A percentile compares a stretch with the other conserved stretches of the same genome.
These are phyloP conservation scores for Xylaria grammica DNA, from an alignment of 495 filamentous ascomycete species.

Conservation along the genomic window DNA sequence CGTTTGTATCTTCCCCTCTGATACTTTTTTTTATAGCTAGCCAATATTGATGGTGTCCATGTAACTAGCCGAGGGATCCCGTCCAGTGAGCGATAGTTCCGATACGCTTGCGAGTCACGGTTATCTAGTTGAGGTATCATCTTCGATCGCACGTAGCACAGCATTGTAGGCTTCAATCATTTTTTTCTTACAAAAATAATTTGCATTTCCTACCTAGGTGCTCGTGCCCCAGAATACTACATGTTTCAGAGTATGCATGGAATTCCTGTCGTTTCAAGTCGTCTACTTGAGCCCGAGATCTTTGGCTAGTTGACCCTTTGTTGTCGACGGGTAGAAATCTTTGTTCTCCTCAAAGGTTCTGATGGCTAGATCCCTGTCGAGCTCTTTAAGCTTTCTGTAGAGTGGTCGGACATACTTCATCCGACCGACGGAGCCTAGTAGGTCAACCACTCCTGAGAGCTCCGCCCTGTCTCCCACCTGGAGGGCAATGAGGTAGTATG, in stretches of 20 bases:
- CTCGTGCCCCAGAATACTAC: neutral
- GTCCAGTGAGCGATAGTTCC: too few relatives aligned
- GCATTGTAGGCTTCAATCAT: too few relatives aligned
- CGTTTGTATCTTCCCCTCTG: too few relatives aligned
- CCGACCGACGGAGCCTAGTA: conserved; percentile 81
- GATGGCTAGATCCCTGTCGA: conserved; percentile 74
- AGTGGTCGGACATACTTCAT: conserved; percentile 97
- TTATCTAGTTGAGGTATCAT: too few relatives aligned
- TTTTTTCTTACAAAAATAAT: too few relatives aligned
- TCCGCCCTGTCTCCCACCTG: conserved; percentile 69
- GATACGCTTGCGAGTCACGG: too few relatives aligned
- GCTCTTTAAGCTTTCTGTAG: conserved; percentile 72
- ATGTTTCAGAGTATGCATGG: neutral
- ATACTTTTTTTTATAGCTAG: too few relatives aligned
- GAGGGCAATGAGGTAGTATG: conserved; percentile 80
- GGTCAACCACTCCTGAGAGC: conserved; percentile 70
- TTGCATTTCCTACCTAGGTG: too few relatives aligned
- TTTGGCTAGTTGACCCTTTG: conserved; percentile 80
- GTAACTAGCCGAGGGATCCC: too few relatives aligned
- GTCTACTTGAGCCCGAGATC: conserved; percentile 61
- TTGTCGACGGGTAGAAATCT: conserved; percentile 96
- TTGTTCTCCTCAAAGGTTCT: conserved; percentile 85
- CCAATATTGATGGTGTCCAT: too few relatives aligned
- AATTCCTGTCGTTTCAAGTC: neutral
- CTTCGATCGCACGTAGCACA: neutral